A percentile compares a stretch with the other conserved stretches of the same genome.
Conservation (phyloP, 345 rosid species). For the Conringia planisiliqua region DNA sequence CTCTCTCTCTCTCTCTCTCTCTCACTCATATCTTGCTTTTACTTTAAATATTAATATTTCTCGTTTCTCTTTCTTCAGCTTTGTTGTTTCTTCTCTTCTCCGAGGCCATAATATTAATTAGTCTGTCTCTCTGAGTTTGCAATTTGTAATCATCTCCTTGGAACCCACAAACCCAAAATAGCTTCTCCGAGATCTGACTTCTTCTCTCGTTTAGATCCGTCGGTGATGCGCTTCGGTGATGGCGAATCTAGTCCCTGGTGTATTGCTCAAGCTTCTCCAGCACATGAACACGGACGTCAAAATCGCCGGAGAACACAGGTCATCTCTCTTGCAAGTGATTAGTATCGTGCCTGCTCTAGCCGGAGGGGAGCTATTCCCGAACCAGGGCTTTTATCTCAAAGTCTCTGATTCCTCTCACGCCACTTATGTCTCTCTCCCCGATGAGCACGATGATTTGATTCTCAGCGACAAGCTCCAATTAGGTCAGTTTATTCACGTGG, state of each 20-base stretch:
- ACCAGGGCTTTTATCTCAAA: conserved; percentile 89
- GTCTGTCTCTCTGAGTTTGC: background rate
- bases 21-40: background rate
- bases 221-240: conserved; percentile 51
- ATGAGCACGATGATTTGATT: conserved; percentile 92
- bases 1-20: background rate
- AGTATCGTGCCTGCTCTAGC: conserved; percentile 97
- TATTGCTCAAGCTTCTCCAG: conserved; percentile 87
- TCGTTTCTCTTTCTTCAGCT: background rate
- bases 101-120: conserved; percentile 13
- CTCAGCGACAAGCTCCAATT: conserved; percentile 90
- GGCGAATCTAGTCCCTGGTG: conserved; percentile 97
- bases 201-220: conserved; percentile 13
- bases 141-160: conserved; percentile 3
- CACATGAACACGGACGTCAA: conserved; percentile 98
- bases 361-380: conserved; percentile 87
- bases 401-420: conserved; percentile 99
- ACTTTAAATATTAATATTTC: background rate
- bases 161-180: background rate
- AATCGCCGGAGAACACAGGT: conserved; percentile 94
- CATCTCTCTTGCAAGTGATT: conserved; percentile 83
- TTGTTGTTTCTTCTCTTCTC: background rate
- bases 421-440: conserved; percentile 88
- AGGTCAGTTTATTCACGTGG: conserved; percentile 96
- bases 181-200: conserved; percentile 22